These are phyloP conservation scores for Paracorniculantispora psalliotae DNA, from an alignment of 2,329 filamentous ascomycete species.

Conservation along the genomic window DNA sequence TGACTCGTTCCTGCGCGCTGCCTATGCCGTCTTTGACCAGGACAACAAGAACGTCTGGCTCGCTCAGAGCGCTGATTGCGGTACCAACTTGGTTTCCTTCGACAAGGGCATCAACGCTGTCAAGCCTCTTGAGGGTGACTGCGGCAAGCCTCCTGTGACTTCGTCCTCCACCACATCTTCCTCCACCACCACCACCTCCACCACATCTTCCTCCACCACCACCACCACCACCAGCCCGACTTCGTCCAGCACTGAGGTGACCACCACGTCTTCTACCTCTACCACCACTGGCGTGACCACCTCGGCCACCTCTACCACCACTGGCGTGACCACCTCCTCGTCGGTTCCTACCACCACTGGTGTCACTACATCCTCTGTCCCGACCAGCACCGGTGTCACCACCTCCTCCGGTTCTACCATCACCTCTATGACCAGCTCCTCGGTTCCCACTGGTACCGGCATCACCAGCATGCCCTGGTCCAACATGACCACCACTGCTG, in stretches of 20 bases:
- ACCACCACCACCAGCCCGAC: neutral
- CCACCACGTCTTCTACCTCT: neutral
- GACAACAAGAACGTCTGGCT: slow-evolving; percentile 23
- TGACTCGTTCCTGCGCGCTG: slow-evolving; percentile 13
- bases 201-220: slow-evolving; percentile 18
- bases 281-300: neutral
- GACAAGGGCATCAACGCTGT: slow-evolving; percentile 28
- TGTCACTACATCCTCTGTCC: neutral
- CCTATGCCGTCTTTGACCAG: slow-evolving; percentile 21
- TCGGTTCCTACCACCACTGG: neutral
- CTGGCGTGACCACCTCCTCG: neutral
- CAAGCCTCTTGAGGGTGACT: slow-evolving; percentile 6
- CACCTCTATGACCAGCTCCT: neutral
- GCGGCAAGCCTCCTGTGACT: slow-evolving; percentile 7
- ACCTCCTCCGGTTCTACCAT: slow-evolving; percentile 2
- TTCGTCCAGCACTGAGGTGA: neutral
- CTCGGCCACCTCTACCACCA: neutral
- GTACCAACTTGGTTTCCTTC: slow-evolving; percentile 21
- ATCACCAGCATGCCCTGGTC: slow-evolving; percentile 8
- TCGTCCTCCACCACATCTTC: slow-evolving; percentile 5
- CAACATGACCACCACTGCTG: slow-evolving; percentile 10
- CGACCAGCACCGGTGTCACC: neutral
- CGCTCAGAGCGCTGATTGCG: slow-evolving; percentile 22
- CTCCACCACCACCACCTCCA: slow-evolving; percentile 17
- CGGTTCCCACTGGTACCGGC: slow-evolving; percentile 7